Percentiles rank a stretch among this genome's conserved stretches.
Conservation (phyloP, 176 grass and related monocot genomes). For the Leersia perrieri region DNA sequence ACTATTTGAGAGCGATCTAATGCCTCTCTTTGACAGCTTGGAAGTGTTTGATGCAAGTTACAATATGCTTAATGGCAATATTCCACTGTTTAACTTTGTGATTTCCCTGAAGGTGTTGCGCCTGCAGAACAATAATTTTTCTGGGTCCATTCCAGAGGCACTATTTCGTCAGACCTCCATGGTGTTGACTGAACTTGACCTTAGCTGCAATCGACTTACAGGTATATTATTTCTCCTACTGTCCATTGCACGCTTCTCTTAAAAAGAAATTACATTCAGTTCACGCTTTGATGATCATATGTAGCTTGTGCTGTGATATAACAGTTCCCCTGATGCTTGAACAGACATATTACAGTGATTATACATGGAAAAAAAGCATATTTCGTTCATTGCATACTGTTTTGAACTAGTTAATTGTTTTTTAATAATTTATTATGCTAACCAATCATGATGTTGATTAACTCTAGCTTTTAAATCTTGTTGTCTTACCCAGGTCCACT, state of each 20-base stretch:
- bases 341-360: not conserved
- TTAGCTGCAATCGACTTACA: constrained; percentile 86
- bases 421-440: constrained; percentile 1
- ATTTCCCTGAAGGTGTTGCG: constrained; percentile 75
- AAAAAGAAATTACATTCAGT: constrained; percentile 10
- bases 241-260: not conserved
- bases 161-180: constrained; percentile 80
- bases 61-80: constrained; percentile 63
- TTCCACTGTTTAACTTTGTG: constrained; percentile 84
- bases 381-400: not conserved
- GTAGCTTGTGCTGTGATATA: not conserved
- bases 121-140: constrained; percentile 71
- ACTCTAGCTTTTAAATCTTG: constrained; percentile 1
- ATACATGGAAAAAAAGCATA: not conserved
- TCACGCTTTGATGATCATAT: not conserved
- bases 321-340: constrained; percentile 20
- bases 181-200: constrained; percentile 79
- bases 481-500: constrained; percentile 63
- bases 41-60: constrained; percentile 93
- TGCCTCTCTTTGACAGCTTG: constrained; percentile 71
- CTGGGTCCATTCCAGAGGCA: constrained; percentile 76
- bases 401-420: not conserved
- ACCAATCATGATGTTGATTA: constrained; percentile 5
- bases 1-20: constrained; percentile 64
- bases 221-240: constrained; percentile 43